Evolutionary conservation across 2,329 filamentous ascomycete genomes (phyloP).

Genomic region (Graphium sp.): DNA sequence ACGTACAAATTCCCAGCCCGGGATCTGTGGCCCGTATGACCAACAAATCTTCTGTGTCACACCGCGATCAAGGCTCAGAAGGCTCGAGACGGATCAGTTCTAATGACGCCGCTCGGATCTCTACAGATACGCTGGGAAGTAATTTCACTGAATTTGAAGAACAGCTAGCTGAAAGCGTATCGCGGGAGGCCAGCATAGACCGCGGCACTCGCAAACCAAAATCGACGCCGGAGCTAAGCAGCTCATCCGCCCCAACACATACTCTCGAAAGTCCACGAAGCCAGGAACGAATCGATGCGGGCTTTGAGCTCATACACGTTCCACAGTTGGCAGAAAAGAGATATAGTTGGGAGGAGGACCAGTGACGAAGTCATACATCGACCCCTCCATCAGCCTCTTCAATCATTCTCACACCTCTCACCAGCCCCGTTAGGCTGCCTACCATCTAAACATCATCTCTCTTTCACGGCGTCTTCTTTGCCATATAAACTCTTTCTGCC

Average conservation of each 20-base stretch:
- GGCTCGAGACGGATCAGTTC: constrained; percentile 8
- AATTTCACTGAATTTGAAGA: constrained; percentile 31
- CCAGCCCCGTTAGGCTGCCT: too few species aligned
- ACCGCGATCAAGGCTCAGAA: constrained; percentile 2
- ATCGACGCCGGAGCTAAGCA: too few species aligned
- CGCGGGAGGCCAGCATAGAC: not conserved
- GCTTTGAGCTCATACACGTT: constrained; percentile 29
- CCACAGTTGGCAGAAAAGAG: constrained; percentile 30
- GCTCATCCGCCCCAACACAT: constrained; percentile 3
- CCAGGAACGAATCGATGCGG: constrained; percentile 23
- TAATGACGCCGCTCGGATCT: constrained; percentile 5
- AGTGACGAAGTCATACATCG: constrained; percentile 6
- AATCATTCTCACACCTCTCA: too few species aligned
- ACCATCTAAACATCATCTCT: too few species aligned
- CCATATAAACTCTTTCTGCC: not conserved
- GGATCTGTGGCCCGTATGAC: constrained; percentile 7
- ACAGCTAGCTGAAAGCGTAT: constrained; percentile 8
- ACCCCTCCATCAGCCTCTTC: too few species aligned
- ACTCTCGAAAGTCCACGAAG: constrained; percentile 11
- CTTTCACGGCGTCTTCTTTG: too few species aligned
- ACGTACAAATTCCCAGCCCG: constrained; percentile 15
- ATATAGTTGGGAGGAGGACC: constrained; percentile 32
- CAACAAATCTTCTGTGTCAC: constrained; percentile 4
- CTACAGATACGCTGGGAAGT: constrained; percentile 26
- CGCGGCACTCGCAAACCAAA: not conserved